Evolutionary conservation across 2,329 filamentous ascomycete genomes (phyloP), one percentile per base, ranked within the genome.

Genomic region (Alternaria arborescens): DNA sequence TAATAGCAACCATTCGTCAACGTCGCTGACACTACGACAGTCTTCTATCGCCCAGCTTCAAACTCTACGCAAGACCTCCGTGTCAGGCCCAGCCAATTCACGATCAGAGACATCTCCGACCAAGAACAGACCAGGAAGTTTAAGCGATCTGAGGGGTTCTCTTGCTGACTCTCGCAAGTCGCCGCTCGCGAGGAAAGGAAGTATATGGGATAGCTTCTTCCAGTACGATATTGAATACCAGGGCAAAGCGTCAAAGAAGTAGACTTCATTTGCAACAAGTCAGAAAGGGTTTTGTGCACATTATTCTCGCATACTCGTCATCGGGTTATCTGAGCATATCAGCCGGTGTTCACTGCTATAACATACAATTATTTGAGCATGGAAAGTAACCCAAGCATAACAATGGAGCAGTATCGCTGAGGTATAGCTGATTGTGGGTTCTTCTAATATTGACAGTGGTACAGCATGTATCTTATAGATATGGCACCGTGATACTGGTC

Each of bases 221-320:
- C 77, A 79, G 66, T 72, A 79, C 16, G 77, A 80, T 57, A 73
- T 79, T n/a, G 75, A 68, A 34, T 78, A 78, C 65, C 75, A 79
- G 55, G 72, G 75, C n/a, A 72, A 72, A 12, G 78, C 77, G 63
- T 60, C 59, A 26, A 74, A 71, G 67, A 74, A 77, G 60, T 76
- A 63, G 36, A 16, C 12, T 34, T 42, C 20, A 4, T 38, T 38
- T 18, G 1, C 5, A 18, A 18, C 12, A 20, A 11, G 46, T 38
- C 16, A 8, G 32, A 50, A 18, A 36, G 11, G n/a, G 11, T 22
- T 20, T 26, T 20, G 42, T 47, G 12, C 47, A 55, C 14, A 44
- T 10, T n/a, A 24, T 54, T 18, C 20, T 42, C 18, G 44, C 41
- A 34, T n/a, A n/a, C 18, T 26, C 34, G 14, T 20, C 34, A 18